These are phyloP conservation scores for Coniophora puteana DNA, from an alignment of 1,284 basidiomycete species.

Conservation along the genomic window DNA sequence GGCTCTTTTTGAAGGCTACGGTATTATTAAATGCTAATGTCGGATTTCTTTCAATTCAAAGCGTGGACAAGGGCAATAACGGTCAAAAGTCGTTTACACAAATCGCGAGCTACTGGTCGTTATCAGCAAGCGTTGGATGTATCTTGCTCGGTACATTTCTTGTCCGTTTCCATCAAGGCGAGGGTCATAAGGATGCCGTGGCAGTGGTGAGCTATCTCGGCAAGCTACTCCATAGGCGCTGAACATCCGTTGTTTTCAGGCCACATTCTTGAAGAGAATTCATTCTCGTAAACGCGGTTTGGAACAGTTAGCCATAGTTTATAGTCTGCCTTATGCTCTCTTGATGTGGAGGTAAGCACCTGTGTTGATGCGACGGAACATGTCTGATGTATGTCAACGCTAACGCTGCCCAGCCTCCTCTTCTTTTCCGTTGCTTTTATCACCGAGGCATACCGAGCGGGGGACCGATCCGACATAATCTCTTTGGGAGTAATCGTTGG, in stretches of 20 bases:
- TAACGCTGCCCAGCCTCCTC: too few relatives aligned
- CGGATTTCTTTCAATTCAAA: conserved; percentile 30
- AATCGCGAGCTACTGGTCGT: conserved; percentile 30
- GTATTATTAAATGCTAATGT: conserved; percentile 32
- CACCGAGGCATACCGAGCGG: too few relatives aligned
- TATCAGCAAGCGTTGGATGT: conserved; percentile 27
- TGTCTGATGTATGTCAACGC: too few relatives aligned
- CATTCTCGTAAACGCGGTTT: conserved; percentile 28
- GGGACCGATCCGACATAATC: too few relatives aligned
- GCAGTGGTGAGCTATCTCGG: conserved; percentile 14
- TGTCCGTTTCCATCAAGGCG: conserved; percentile 25
- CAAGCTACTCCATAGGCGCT: background rate
- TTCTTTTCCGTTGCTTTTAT: too few relatives aligned
- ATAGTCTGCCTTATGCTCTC: conserved; percentile 42
- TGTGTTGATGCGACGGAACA: too few relatives aligned
- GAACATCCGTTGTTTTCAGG: background rate
- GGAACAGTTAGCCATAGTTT: conserved; percentile 41
- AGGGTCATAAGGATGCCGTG: conserved; percentile 12
- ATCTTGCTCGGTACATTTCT: conserved; percentile 31
- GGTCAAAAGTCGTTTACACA: conserved; percentile 18
- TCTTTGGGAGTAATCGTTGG: too few relatives aligned
- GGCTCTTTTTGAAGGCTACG: too few relatives aligned
- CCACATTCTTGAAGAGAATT: background rate
- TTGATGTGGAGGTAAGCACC: conserved; percentile 46
- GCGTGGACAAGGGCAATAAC: conserved; percentile 16